Evolutionary conservation across 352 stramenopile species (phyloP).

Genomic region (Pythium phragmitis): DNA sequence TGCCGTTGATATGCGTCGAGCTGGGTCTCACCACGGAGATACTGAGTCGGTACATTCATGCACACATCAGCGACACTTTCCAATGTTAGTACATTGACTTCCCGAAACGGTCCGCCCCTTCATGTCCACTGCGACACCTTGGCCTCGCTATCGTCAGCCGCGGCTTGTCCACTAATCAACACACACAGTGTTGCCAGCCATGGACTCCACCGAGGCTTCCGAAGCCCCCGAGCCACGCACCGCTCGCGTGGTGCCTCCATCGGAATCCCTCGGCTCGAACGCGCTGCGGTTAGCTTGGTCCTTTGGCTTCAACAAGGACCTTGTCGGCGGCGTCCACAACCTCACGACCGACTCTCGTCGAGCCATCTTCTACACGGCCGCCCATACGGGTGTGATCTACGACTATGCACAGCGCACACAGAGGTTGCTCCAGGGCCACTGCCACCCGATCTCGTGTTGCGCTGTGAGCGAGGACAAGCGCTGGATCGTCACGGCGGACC

Average conservation of each 20-base stretch:
- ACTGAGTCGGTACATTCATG: too few relatives aligned
- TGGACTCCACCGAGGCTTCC: neutral
- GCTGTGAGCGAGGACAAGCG: constrained; percentile 91
- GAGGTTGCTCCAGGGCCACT: constrained; percentile 89
- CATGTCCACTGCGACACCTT: neutral
- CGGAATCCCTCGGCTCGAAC: constrained; percentile 31
- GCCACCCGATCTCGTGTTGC: constrained; percentile 89
- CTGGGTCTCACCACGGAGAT: neutral
- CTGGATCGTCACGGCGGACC: constrained; percentile 91
- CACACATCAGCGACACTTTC: neutral
- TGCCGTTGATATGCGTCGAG: too few relatives aligned
- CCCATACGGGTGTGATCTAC: constrained; percentile 92
- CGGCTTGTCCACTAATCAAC: neutral
- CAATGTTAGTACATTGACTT: constrained; percentile 1
- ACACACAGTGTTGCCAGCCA: neutral
- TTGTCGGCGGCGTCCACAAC: constrained; percentile 86
- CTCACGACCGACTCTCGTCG: constrained; percentile 65
- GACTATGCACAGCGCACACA: constrained; percentile 88
- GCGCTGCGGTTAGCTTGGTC: constrained; percentile 77
- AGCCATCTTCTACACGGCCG: constrained; percentile 89
- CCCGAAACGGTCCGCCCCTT: constrained; percentile 10
- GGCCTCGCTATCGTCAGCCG: neutral
- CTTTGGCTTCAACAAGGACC: constrained; percentile 92
- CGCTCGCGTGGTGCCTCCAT: neutral
- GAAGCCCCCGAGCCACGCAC: neutral